Base-by-base conservation (phyloP, 768 basidiomycete species). In the Harrya chromipes region DNA sequence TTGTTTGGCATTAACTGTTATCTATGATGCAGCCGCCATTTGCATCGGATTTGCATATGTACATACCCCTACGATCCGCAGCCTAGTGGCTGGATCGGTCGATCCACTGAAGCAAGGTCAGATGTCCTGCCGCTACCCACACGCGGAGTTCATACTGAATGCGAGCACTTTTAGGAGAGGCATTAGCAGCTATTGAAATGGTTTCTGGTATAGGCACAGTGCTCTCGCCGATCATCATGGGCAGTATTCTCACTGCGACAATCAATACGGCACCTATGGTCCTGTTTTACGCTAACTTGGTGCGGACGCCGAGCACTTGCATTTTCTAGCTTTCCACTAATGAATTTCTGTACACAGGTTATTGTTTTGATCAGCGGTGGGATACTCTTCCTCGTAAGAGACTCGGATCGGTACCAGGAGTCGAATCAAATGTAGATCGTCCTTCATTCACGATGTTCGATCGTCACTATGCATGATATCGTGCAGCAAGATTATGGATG, bases 141-240 rank as follows among this genome's bases (percentile, higher is more conserved):
- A 14, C 11, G 4, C 21, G 14, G 20, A 24, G 20, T 33, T 6
- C 23, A 17, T 8, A 29, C 21, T 52, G 34, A 56, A 0, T 8
- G 10, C 8, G 29, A 16, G 11, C 6, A 9, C 3, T 19, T 13
- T 19, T 29, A 68, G 66, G 66, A 36, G 61, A 67, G 13, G 58
- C 64, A 34, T 36, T 68, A 34, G 66, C 66, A 35, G 61, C 61
- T 1, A 42, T 68, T 29, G 59, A 60, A 19, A 68, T 69, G 53
- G 58, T 69, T 2, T 19, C 50, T 6, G 54, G 52, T 12, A 49
- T 57, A 3, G 68, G 59, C 24, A 14, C 8, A 4, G 14, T 57
- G 3, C 49, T 68, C 20, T 67, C 68, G 4, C 64, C 66, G 3
- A 24, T 69, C 44, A 46, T 70, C 38, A 65, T 69, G 63, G 66